Base-by-base conservation (phyloP, 495 filamentous ascomycete species). In the Tuber calosporum region DNA sequence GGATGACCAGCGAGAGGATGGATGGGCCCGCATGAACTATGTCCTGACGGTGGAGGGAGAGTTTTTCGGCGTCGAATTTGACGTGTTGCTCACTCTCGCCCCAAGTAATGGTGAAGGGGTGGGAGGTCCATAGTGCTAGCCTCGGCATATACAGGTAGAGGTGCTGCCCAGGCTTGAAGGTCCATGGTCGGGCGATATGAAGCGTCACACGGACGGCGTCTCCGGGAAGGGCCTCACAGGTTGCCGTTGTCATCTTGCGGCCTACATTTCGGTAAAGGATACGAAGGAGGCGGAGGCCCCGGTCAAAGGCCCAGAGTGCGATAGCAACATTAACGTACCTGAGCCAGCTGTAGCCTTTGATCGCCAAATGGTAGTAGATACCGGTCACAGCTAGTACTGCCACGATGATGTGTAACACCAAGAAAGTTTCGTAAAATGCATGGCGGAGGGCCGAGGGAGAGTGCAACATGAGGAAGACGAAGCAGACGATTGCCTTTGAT, bases 381-480 rank as follows among this genome's bases (percentile, higher is more conserved):
- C 89, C 90, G 67, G 90, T 80, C 76, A 94, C 85, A 5, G 89
- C 85, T 30, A 89, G 70, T 58, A 89, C 82, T 41, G 89, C 91
- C 37, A 89, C 86, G 9, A 88, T 80, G 72, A 95, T 93, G 81
- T 97, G 93, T 34, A 93, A 77, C 71, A 92, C 83, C 74, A 96
- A 87, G 84, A 97, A 97, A 0, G 86, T 89, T 82, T 96, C 93
- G 82, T 96, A 97, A 81, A 91, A 94, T n/a, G 92, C 92, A 82
- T 96, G 93, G 45, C 93, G 87, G 69, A 96, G 84, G 30, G 89
- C 86, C 19, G 92, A 94, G 17, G 87, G 86, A 3, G 93, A 90
- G 80, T 95, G 92, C 53, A 92, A 82, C 22, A 84, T 74, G 42
- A 97, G 88, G 67, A 86, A 84, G 41, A 89, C 80, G 82, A 94